Evolutionary conservation across 768 basidiomycete genomes (phyloP), one percentile per base, ranked within the genome.

Genomic region (Boletus subcaerulescens): DNA sequence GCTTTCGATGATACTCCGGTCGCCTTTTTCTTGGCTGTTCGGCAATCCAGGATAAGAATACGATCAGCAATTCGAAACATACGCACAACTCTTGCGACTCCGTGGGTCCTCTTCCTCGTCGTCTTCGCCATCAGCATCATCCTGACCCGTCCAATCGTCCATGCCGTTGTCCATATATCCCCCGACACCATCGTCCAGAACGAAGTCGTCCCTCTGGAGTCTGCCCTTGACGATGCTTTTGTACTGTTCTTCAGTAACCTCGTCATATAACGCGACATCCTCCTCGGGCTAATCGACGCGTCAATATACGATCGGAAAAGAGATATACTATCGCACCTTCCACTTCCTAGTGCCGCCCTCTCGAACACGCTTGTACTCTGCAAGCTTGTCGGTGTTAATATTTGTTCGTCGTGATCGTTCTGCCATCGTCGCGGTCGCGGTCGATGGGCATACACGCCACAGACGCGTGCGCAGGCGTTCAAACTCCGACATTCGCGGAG

Each of bases 131-230:
- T 85, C 81, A 8, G 80, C 78, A 45, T 80, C 77, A 29, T 79
- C 77, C 10, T 76, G 81, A 26, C 79, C 80, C 32, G 80, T 82
- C 87, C 92, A 98, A 65, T 96, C 94, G 55, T 98, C 97, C 85
- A 93, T 87, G 5, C 97, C 97, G 66, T 97, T 92, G 74, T 99
- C 97, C 69, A 88, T 86, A 64, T 99, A 98, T 6, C 93, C 97
- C 14, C 77, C 81, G 0, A 88, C 81, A 26, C 93, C 93, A 73
- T 98, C 97, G 65, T 98, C 97, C 36, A 89, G 87, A 18, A 98
- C 91, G 58, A 99, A 99, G 69, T 99, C 97, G 60, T 98, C 93
- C 60, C 77, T 76, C 55, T 90, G 86, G 8, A 97, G 78, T 17
- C 97, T 80, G 1, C 86, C 85, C 52, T 80, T 81, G 5, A 99